Conservation (phyloP, 345 rosid genomes). For the Excoecaria cochinchinensis region DNA sequence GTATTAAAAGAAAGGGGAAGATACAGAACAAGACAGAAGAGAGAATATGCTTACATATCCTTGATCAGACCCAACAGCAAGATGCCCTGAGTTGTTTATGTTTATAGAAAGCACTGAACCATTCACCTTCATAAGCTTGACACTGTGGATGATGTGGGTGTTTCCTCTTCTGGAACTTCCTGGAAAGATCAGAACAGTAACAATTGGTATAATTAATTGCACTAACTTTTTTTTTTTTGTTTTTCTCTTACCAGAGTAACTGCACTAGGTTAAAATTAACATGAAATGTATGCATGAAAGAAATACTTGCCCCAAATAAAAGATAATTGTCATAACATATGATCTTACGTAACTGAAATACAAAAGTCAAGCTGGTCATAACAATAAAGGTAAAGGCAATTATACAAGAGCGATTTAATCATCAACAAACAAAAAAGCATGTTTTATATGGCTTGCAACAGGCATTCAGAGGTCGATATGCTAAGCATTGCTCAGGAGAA, state of each 20-base stretch:
- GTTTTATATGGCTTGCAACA: neutral
- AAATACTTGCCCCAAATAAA: neutral
- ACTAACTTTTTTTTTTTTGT: no score
- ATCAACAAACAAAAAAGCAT: neutral
- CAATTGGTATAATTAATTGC: neutral
- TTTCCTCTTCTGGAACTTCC: slow-evolving; percentile 71
- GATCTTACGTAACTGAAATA: neutral
- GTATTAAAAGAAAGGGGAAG: neutral
- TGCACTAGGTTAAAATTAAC: neutral
- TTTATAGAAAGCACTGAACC: slow-evolving; percentile 63
- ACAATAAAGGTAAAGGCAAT: neutral
- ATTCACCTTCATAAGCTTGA: slow-evolving; percentile 62
- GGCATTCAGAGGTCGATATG: neutral
- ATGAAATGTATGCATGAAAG: slow-evolving; percentile 1
- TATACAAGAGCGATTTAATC: neutral
- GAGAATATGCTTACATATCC: slow-evolving; percentile 66
- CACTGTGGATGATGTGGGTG: slow-evolving; percentile 55
- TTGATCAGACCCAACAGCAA: slow-evolving; percentile 77
- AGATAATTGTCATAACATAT: neutral
- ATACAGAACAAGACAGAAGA: neutral
- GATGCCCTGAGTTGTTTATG: slow-evolving; percentile 52
- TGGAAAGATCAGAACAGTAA: slow-evolving; percentile 24
- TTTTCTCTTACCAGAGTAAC: no score
- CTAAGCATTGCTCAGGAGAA: neutral
- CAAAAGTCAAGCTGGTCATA: neutral